Evolutionary conservation across 2,329 filamentous ascomycete species (phyloP).

Genomic region (Fusarium redolens): DNA sequence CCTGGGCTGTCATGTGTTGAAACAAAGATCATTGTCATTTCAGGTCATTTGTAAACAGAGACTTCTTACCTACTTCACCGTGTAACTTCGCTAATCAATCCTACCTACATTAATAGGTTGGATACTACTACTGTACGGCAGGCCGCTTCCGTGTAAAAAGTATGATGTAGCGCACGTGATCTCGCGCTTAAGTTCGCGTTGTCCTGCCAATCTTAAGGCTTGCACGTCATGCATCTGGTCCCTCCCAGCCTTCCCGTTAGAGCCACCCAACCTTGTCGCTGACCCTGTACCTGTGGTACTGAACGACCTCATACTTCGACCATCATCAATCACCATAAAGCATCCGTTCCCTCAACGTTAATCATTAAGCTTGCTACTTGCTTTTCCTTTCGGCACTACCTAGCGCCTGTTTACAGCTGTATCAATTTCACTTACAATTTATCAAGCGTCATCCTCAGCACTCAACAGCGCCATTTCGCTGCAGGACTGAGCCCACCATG

Average conservation of each 20-base stretch:
- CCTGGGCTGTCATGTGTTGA: background rate
- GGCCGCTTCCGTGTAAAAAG: background rate
- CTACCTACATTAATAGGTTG: too few relatives aligned
- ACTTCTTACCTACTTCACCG: background rate
- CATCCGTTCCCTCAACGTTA: background rate
- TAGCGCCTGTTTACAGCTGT: background rate
- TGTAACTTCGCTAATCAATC: background rate
- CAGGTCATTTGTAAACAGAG: background rate
- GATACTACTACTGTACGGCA: too few relatives aligned
- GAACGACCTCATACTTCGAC: background rate
- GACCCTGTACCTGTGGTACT: conserved; percentile 13
- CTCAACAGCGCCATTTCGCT: conserved; percentile 4
- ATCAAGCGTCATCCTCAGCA: conserved; percentile 3
- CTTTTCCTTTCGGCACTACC: background rate
- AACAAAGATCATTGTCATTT: background rate
- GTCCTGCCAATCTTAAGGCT: conserved; percentile 60
- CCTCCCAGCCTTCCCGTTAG: background rate
- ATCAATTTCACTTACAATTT: background rate
- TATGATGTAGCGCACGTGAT: conserved; percentile 57
- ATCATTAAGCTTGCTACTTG: background rate
- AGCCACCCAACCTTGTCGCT: conserved; percentile 23
- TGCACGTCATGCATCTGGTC: conserved; percentile 34
- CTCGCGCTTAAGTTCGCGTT: conserved; percentile 62
- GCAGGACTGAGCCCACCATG: conserved; percentile 52
- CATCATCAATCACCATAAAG: conserved; percentile 12